Percentiles rank a stretch among this genome's conserved stretches.
Conservation (phyloP, 768 basidiomycete species). For the Tulasnella sp. region DNA sequence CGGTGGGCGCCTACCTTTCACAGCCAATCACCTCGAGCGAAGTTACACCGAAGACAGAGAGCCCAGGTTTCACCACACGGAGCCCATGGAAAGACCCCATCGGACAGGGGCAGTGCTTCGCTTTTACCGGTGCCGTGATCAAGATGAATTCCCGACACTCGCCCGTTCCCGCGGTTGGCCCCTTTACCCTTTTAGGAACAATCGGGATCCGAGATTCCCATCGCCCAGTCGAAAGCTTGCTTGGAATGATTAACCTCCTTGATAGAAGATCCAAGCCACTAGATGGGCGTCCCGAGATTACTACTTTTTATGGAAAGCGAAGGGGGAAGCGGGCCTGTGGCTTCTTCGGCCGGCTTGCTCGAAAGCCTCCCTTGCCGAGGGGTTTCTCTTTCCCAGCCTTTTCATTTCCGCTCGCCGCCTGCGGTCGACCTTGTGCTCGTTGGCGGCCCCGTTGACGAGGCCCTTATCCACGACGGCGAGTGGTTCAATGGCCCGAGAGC, state of each 20-base stretch:
- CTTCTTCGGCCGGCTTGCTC: no score
- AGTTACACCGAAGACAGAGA: not conserved
- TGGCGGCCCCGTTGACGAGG: no score
- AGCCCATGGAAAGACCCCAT: not conserved
- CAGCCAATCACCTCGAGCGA: not conserved
- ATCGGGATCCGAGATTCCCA: not conserved
- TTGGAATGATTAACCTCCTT: not conserved
- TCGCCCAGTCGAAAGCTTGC: not conserved
- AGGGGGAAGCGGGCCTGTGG: no score
- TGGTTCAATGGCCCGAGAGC: not conserved
- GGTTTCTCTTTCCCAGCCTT: no score
- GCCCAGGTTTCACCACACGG: not conserved
- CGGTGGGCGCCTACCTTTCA: not conserved
- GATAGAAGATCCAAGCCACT: not conserved
- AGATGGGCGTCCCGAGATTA: no score
- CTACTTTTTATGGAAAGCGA: no score
- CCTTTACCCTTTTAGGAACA: not conserved
- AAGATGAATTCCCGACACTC: not conserved
- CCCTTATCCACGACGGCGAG: no score
- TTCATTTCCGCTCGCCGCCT: no score
- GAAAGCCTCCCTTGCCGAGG: no score
- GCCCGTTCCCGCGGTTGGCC: not conserved
- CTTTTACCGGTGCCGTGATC: not conserved
- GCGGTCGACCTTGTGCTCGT: no score
- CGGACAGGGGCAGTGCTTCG: not conserved